Evolutionary conservation across 208 protist species (phyloP).

Genomic region (Angomonas deanei): DNA sequence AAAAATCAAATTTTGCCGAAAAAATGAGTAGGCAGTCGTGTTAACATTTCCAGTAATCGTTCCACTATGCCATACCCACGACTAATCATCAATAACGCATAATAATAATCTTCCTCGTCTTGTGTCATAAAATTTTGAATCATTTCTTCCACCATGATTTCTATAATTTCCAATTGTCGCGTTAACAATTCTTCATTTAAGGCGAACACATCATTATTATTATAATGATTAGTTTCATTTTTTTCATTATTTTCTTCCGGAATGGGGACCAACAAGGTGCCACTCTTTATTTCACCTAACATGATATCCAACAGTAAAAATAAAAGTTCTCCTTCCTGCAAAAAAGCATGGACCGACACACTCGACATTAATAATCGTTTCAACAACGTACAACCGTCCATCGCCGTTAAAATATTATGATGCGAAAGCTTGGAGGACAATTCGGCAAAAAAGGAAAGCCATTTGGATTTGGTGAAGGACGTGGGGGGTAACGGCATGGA

Average conservation of each 20-base stretch:
- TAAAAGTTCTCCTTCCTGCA: conserved; percentile 72
- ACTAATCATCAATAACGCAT: background rate
- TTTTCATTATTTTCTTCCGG: background rate
- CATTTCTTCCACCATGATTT: background rate
- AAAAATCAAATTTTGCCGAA: background rate
- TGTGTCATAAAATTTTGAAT: background rate
- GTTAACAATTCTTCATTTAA: background rate
- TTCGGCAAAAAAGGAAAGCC: conserved; percentile 85
- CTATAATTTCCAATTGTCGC: background rate
- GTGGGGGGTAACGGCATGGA: conserved; percentile 52
- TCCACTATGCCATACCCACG: background rate
- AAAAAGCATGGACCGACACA: conserved; percentile 67
- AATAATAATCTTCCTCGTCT: background rate
- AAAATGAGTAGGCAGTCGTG: background rate
- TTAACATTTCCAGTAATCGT: background rate
- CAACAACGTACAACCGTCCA: conserved; percentile 74
- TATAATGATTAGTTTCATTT: too few species aligned
- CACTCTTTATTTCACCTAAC: conserved; percentile 36
- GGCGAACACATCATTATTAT: too few species aligned
- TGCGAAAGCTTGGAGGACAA: conserved; percentile 80
- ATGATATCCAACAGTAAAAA: conserved; percentile 45
- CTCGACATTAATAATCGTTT: conserved; percentile 60
- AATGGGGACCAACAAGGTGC: background rate
- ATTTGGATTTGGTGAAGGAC: conserved; percentile 68
- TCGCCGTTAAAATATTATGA: conserved; percentile 65